A percentile compares a stretch with the other conserved stretches of the same genome.
Evolutionary conservation across 164 flowering plant species (phyloP).

Genomic region (Liriodendron chinense): DNA sequence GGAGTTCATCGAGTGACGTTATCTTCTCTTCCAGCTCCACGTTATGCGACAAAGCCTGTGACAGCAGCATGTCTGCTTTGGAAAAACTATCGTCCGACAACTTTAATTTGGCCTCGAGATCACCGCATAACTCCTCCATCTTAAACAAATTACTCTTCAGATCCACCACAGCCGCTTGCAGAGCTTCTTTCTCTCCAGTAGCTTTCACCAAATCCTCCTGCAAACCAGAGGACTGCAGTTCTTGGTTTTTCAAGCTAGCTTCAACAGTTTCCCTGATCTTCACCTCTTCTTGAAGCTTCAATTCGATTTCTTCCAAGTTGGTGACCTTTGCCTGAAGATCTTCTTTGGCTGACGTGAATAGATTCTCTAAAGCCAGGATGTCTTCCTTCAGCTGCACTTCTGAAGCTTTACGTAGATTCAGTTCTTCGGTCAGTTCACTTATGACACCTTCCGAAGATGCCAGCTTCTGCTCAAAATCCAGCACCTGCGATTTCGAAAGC

Average conservation of each 20-base stretch:
- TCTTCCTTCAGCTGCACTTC: conserved; percentile 60
- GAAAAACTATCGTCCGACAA: conserved; percentile 54
- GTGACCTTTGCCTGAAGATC: conserved; percentile 54
- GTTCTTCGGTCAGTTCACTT: conserved; percentile 48
- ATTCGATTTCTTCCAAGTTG: conserved; percentile 55
- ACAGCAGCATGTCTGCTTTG: conserved; percentile 56
- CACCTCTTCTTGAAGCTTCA: conserved; percentile 53
- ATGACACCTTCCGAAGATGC: conserved; percentile 46
- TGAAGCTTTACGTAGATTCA: conserved; percentile 49
- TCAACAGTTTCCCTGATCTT: conserved; percentile 37
- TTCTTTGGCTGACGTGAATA: conserved; percentile 39
- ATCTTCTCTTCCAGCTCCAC: conserved; percentile 69
- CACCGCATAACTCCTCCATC: conserved; percentile 44
- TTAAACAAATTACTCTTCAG: conserved; percentile 31
- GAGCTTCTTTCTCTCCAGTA: conserved; percentile 45
- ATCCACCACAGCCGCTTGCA: conserved; percentile 50
- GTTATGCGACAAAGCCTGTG: conserved; percentile 59
- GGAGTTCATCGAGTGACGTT: conserved; percentile 58
- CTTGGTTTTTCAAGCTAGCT: conserved; percentile 30
- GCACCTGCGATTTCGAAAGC: conserved; percentile 44
- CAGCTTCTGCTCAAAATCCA: conserved; percentile 48
- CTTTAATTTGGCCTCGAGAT: conserved; percentile 69
- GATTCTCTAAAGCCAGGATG: conserved; percentile 37
- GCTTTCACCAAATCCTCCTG: conserved; percentile 49
- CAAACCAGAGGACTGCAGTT: conserved; percentile 27